Conservation (phyloP, 2,329 filamentous ascomycete species). For the Sclerotinia trifoliorum region DNA sequence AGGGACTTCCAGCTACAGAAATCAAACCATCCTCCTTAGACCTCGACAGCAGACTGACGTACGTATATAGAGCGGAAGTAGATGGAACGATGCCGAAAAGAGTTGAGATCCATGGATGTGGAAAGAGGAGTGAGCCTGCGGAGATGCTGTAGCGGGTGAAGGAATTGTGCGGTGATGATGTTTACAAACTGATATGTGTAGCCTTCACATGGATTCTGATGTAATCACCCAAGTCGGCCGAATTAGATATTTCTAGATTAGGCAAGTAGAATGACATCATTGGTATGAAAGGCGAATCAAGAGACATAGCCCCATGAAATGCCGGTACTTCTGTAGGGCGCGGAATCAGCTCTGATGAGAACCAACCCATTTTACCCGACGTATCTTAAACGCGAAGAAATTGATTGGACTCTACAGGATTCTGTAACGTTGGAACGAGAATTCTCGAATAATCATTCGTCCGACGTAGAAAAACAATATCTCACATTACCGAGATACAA, state of each 20-base stretch:
- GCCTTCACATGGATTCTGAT: background rate
- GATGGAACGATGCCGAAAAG: background rate
- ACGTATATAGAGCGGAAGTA: slow-evolving; percentile 6
- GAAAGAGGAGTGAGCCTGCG: background rate
- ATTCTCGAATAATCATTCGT: background rate
- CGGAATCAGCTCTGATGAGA: background rate
- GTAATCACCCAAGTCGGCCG: background rate
- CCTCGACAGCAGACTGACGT: background rate
- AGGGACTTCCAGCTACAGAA: background rate
- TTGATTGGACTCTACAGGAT: no score
- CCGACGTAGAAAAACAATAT: background rate
- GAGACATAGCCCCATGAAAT: background rate
- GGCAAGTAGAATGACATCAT: no score
- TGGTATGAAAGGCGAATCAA: no score
- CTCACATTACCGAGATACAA: background rate
- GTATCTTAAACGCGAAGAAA: no score
- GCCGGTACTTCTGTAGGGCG: background rate
- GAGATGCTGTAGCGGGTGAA: background rate
- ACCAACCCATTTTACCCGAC: background rate
- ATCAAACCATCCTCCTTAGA: background rate
- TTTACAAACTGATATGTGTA: no score
- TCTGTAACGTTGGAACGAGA: background rate
- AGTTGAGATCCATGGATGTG: background rate
- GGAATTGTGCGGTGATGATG: background rate
- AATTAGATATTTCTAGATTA: no score